These are phyloP conservation scores for Ustilago nuda DNA, from an alignment of 1,284 basidiomycete genomes.

Conservation along the genomic window DNA sequence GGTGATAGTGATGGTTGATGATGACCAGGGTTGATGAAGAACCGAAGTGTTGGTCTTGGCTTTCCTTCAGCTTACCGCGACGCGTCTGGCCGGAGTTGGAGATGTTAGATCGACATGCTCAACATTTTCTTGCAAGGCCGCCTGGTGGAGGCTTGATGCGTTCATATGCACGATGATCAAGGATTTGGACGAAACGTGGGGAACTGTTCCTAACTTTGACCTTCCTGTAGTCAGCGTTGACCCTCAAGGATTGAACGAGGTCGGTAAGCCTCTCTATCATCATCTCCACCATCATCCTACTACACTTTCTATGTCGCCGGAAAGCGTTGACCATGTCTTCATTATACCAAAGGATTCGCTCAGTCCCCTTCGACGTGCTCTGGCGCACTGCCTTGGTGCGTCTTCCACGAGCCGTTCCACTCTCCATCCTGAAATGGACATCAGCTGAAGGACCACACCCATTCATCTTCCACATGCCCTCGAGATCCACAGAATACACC, in stretches of 20 bases:
- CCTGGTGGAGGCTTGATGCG: conserved; percentile 11
- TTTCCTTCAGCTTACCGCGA: conserved; percentile 17
- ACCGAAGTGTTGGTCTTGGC: conserved; percentile 35
- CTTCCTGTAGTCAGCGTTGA: background rate
- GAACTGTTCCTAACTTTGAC: background rate
- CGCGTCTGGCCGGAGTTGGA: conserved; percentile 15
- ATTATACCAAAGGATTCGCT: conserved; percentile 40
- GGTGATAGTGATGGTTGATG: conserved; percentile 1
- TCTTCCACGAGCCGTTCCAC: conserved; percentile 44
- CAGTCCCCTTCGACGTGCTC: conserved; percentile 41
- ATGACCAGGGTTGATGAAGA: background rate
- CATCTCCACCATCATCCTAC: conserved; percentile 8
- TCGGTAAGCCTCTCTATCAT: background rate
- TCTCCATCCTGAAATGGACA: conserved; percentile 44
- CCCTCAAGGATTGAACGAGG: background rate
- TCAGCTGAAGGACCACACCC: conserved; percentile 54
- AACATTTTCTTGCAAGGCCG: background rate
- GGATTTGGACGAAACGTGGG: conserved; percentile 1
- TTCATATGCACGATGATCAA: conserved; percentile 5
- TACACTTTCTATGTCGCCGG: background rate
- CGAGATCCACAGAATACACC: conserved; percentile 30
- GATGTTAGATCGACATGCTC: conserved; percentile 6
- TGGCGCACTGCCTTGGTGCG: conserved; percentile 50
- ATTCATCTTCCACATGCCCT: conserved; percentile 49
- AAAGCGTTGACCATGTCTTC: conserved; percentile 24